Conservation (phyloP, 2,329 filamentous ascomycete genomes). For the Aspergillus terreus region DNA sequence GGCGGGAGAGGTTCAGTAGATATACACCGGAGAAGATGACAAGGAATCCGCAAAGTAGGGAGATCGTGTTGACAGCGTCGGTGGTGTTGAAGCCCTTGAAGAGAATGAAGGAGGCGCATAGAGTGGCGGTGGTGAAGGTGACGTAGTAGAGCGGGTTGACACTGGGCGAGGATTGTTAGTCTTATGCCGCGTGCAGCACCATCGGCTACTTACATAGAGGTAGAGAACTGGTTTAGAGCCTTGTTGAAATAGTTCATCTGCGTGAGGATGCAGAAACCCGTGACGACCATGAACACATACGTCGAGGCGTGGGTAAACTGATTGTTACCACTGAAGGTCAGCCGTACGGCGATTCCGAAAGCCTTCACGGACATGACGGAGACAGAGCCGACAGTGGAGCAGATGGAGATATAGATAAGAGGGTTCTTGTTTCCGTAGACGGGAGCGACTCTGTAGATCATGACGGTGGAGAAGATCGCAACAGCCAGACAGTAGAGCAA, state of each 20-base stretch:
- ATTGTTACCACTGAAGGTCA: conserved; percentile 89
- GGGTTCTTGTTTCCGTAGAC: conserved; percentile 92
- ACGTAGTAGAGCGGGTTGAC: conserved; percentile 97
- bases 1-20: conserved; percentile 88
- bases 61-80: conserved; percentile 86
- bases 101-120: conserved; percentile 91
- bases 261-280: conserved; percentile 87
- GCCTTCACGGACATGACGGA: conserved; percentile 99
- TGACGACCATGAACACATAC: conserved; percentile 95
- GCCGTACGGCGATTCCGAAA: conserved; percentile 94
- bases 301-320: conserved; percentile 94
- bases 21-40: conserved; percentile 95
- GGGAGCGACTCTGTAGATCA: conserved; percentile 95
- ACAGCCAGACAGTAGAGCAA: conserved; percentile 80
- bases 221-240: conserved; percentile 91
- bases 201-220: conserved; percentile 73
- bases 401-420: conserved; percentile 94
- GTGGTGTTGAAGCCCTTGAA: conserved; percentile 96
- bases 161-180: conserved; percentile 44
- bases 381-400: conserved; percentile 92
- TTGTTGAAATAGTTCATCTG: conserved; percentile 99
- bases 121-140: conserved; percentile 90
- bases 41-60: conserved; percentile 86
- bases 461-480: conserved; percentile 77
- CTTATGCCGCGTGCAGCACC: neutral